Conservation (phyloP, 768 basidiomycete species). For the Lactarius pseudohatsudake region DNA sequence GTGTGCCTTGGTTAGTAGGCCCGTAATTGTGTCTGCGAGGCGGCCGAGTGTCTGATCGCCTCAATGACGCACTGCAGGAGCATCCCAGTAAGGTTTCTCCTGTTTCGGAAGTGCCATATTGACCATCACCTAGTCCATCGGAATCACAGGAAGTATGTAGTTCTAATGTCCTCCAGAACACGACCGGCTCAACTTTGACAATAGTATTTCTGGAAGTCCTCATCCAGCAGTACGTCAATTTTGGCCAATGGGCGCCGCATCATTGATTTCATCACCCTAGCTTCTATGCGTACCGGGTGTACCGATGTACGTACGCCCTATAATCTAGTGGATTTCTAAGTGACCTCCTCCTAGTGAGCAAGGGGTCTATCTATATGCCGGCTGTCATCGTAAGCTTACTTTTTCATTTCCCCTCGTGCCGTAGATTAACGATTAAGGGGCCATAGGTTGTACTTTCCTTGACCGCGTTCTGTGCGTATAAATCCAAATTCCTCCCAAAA, state of each 20-base stretch:
- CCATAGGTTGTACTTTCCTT: neutral
- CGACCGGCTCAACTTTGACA: neutral
- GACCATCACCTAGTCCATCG: neutral
- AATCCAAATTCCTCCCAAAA: no score
- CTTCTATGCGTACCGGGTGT: conserved; percentile 10
- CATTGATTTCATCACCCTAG: neutral
- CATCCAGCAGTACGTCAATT: conserved; percentile 5
- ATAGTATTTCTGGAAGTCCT: neutral
- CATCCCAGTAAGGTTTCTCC: neutral
- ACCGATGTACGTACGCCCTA: neutral
- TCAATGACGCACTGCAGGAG: neutral
- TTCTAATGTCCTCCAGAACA: neutral
- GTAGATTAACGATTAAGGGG: neutral
- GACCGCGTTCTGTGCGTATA: neutral
- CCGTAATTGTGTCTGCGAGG: neutral
- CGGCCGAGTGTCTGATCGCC: neutral
- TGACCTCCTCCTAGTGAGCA: neutral
- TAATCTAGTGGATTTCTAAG: neutral
- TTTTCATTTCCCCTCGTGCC: neutral
- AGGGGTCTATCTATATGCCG: neutral
- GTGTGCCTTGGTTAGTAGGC: neutral
- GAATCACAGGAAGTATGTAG: conserved; percentile 3
- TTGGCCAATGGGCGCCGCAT: neutral
- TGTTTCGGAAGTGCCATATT: neutral
- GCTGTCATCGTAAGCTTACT: neutral